Evolutionary conservation across 148 eudicot genomes (phyloP), one percentile per base, ranked within the genome.

Genomic region (Agrostemma githago): DNA sequence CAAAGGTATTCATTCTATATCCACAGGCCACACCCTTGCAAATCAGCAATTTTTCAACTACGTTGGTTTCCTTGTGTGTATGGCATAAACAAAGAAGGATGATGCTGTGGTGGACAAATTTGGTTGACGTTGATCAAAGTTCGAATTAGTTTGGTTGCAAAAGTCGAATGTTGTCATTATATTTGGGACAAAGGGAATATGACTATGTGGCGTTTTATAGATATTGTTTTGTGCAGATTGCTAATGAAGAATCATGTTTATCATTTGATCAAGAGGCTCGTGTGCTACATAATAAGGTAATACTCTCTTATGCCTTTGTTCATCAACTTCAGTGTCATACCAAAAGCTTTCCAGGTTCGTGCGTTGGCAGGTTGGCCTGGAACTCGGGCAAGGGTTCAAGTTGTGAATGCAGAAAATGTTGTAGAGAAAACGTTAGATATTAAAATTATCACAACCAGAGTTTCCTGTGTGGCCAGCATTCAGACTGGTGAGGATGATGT

Each of bases 281-380:
- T 78, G 77, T 86, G 72, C 85, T 95, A 67, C 98, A 95, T 80
- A 92, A 92, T 77, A 95, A 95, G 93, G 98, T 95, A 84, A 59
- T 70, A 8, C 48, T 53, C 75, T 62, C 72, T 26, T 26, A 59
- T 75, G 39, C 72, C 21, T 66, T 74, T 62, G 5, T 62, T 71
- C 56, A 72, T 57, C 40, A 65, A 60, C 73, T 39, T 62, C 39
- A 74, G 68, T 78, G 63, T 73, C 44, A 74, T 84, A 85, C 86
- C 87, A 86, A 72, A 79, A 78, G 69, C 78, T 78, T 84, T 86
- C 69, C 84, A 95, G 98, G 98, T 95, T 62, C 96, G 98, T 85
- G 98, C 97, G 77, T 90, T 95, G 84, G 88, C 98, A 84, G 97
- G 98, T 38, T 95, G 98, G 98, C 98, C 98, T 4, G 98, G 98